Evolutionary conservation across 148 eudicot species (phyloP).

Genomic region (Cornus kousa): DNA sequence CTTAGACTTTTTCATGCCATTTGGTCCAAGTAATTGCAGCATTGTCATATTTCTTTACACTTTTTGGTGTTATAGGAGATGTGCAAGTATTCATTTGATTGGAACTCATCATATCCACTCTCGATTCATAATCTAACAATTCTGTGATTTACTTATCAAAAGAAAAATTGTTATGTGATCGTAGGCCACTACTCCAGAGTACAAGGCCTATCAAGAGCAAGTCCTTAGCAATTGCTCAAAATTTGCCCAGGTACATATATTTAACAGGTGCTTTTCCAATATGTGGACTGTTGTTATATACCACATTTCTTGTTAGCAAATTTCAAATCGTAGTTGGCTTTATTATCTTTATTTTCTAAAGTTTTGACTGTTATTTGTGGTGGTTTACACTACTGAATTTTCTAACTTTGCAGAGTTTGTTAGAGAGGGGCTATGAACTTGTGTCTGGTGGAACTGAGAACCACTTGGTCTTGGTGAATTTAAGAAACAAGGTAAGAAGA

Average conservation of each 20-base stretch:
- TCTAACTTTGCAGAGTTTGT: conserved; percentile 57
- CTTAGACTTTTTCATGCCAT: not conserved
- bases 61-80: not conserved
- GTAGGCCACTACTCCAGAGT: conserved; percentile 93
- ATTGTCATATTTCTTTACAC: not conserved
- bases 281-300: not conserved
- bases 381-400: not conserved
- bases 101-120: not conserved
- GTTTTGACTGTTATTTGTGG: not conserved
- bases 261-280: not conserved
- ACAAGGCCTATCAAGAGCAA: conserved; percentile 98
- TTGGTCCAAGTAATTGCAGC: not conserved
- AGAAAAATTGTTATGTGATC: not conserved
- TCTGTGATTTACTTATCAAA: not conserved
- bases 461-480: conserved; percentile 87
- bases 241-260: conserved; percentile 75
- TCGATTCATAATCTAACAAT: not conserved
- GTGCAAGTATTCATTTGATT: not conserved
- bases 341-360: not conserved
- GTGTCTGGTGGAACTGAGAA: conserved; percentile 99
- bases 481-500: conserved; percentile 77
- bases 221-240: conserved; percentile 82
- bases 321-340: not conserved
- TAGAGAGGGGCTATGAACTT: conserved; percentile 68
- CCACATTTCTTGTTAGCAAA: not conserved